phyloP scores from a whole-genome alignment of 208 protist genomes.

The Acanthamoeba castellanii region DNA sequence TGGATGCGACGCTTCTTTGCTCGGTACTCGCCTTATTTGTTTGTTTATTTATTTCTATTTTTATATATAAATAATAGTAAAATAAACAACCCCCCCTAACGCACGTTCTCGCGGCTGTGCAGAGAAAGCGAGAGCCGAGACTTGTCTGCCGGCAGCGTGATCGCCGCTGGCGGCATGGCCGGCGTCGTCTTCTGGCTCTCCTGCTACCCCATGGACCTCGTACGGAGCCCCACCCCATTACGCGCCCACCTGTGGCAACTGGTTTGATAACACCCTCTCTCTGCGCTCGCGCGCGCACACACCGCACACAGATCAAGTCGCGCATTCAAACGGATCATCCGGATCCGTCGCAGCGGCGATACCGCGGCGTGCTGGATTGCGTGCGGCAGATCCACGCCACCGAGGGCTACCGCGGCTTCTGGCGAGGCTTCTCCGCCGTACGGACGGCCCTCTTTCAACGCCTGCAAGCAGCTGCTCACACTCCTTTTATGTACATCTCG shows the following conservation, averaged over 20 bases:
- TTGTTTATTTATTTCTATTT: no score
- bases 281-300: not conserved
- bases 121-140: not conserved
- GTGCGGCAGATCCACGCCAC: conserved; percentile 26
- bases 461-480: not conserved
- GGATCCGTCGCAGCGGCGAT: conserved; percentile 1
- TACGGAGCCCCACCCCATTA: not conserved
- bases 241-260: not conserved
- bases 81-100: not conserved
- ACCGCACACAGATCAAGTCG: not conserved
- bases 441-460: no score
- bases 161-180: conserved; percentile 28
- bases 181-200: conserved; percentile 63
- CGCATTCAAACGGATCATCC: conserved; percentile 58
- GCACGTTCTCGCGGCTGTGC: no score
- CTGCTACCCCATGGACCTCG: conserved; percentile 70
- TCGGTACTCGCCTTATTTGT: not conserved
- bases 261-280: no score
- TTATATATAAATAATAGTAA: no score
- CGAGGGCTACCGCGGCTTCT: conserved; percentile 36
- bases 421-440: conserved; percentile 72
- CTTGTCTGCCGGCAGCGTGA: conserved; percentile 35
- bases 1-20: not conserved
- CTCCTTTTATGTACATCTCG: not conserved
- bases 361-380: conserved; percentile 65